Base-by-base conservation (phyloP, 306 rosid species). In the Vicia sativa region DNA sequence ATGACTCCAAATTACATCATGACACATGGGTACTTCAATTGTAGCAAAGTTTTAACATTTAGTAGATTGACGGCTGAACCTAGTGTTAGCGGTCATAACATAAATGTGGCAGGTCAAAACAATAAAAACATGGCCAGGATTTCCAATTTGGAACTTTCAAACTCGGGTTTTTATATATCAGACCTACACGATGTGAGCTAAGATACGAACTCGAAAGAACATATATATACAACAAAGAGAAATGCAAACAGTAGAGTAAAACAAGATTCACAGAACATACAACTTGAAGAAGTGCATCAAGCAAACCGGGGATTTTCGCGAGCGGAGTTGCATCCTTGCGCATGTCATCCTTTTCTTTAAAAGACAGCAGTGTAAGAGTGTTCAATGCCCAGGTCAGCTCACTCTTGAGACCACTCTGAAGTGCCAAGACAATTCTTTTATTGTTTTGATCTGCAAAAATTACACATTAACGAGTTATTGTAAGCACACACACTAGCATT, bases 321-420 rank as follows among this genome's bases (percentile, higher is more conserved):
- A 95, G 91, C 18, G 99, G 89, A 39, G 90, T 79, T 16, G 97
- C 72, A 45, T 90, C 99, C 81, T 60, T 88, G 50, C 97, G 96
- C 83, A 82, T 76, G 49, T 95, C 99, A 72, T 95, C 99, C 81
- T 87, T 93, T 54, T 93, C 99, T 77, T 88, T 95, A 65, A 95
- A 95, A 41, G 99, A 95, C 52, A 95, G 97, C 10, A 90, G 44
- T 3, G 95, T 88, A 59, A 95, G 96, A 44, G 96, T 85, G 62
- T 95, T 95, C 78, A 95, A 74, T 1, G 99, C 99, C 99, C 99
- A 95, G 16, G 85, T 86, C 65, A 93, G 82, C 87, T 93, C 99
- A 78, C 96, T 93, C 88, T 93, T 93, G 28, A 93, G 74, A 68
- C 99, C 97, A 78, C 99, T 93, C 76, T 93, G 99, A 64, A 93